Conservation (phyloP, 768 basidiomycete species). For the Lactarius pseudohatsudake region DNA sequence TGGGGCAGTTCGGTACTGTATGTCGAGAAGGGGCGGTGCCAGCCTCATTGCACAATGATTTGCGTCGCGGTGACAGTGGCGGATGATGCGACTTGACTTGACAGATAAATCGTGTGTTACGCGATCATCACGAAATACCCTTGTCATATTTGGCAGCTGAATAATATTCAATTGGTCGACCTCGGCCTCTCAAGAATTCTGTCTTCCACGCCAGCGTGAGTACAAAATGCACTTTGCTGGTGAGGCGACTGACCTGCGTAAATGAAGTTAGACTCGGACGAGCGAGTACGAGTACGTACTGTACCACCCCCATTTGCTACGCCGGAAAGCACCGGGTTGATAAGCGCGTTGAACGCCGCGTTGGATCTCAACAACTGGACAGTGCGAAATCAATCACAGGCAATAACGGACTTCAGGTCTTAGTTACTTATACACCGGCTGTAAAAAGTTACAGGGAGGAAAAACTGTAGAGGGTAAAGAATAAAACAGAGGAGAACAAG, state of each 20-base stretch:
- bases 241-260: not conserved
- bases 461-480: conserved; percentile 2
- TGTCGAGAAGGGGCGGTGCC: not conserved
- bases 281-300: not conserved
- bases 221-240: not conserved
- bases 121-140: not conserved
- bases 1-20: not conserved
- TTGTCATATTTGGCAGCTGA: not conserved
- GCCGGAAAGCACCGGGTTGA: not conserved
- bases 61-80: not conserved
- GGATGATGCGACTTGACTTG: not conserved
- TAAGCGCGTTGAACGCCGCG: not conserved
- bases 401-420: conserved; percentile 10
- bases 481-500: not conserved
- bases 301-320: not conserved
- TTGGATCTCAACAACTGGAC: conserved; percentile 10
- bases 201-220: not conserved
- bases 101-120: not conserved
- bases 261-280: not conserved
- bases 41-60: not conserved
- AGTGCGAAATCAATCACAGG: not conserved
- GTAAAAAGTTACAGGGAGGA: conserved; percentile 22
- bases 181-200: not conserved
- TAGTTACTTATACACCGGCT: conserved; percentile 22
- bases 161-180: not conserved